Percentiles rank a stretch among this genome's conserved stretches.
These are phyloP conservation scores for Clonostachys byssicola DNA, from an alignment of 2,329 filamentous ascomycete genomes.

Conservation along the genomic window DNA sequence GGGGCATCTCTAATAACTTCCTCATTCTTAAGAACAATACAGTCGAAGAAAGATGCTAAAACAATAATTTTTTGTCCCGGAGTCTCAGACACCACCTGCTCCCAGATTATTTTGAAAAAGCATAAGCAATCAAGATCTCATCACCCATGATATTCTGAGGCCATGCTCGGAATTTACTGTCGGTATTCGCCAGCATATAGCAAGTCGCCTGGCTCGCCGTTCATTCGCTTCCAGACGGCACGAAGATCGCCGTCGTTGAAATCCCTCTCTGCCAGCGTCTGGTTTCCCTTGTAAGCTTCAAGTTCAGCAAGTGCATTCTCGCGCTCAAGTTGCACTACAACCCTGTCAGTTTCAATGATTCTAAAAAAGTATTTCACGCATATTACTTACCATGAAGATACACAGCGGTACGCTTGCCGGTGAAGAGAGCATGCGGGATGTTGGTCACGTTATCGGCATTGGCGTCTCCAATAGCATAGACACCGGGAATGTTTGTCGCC, in stretches of 20 bases:
- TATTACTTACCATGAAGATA: slow-evolving; percentile 46
- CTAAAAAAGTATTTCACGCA: slow-evolving; percentile 2
- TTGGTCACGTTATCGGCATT: slow-evolving; percentile 58
- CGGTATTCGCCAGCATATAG: slow-evolving; percentile 40
- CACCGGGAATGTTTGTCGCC: slow-evolving; percentile 45
- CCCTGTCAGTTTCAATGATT: slow-evolving; percentile 1
- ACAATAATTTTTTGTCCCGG: no score
- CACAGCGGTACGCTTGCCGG: slow-evolving; percentile 53
- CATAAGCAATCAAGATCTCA: no score
- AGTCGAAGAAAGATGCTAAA: no score
- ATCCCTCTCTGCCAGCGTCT: slow-evolving; percentile 11
- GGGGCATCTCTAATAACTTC: no score
- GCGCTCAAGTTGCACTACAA: slow-evolving; percentile 31
- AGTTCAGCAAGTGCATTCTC: slow-evolving; percentile 29
- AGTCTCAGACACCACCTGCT: no score
- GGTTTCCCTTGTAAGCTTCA: slow-evolving; percentile 12
- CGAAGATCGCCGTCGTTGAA: slow-evolving; percentile 28
- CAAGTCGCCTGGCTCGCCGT: slow-evolving; percentile 33
- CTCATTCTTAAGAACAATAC: no score
- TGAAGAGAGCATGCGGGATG: slow-evolving; percentile 56
- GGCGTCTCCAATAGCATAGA: slow-evolving; percentile 56
- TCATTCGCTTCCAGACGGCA: slow-evolving; percentile 39
- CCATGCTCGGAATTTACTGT: neutral
- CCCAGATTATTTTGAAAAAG: no score
- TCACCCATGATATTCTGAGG: no score